phyloP scores from a whole-genome alignment of 139 green algal species.

The Chlamydomonas incerta region DNA sequence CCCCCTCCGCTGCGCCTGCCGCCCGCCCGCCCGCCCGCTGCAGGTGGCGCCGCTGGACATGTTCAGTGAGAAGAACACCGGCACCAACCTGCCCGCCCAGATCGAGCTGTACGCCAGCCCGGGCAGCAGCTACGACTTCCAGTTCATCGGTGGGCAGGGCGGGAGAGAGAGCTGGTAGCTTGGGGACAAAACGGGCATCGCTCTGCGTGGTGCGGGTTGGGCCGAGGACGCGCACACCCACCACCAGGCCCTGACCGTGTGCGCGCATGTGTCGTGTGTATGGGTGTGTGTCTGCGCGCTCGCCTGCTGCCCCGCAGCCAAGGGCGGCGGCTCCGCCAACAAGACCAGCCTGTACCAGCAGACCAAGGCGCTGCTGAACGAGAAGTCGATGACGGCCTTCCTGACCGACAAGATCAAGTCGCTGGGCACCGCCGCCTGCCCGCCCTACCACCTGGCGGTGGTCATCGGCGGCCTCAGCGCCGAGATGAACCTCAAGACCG shows the following conservation, averaged over 20 bases:
- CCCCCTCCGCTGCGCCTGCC: too few species aligned
- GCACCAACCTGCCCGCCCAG: slow-evolving; percentile 62
- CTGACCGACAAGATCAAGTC: slow-evolving; percentile 57
- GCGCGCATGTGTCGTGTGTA: too few species aligned
- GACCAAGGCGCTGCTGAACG: slow-evolving; percentile 64
- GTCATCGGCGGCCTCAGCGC: slow-evolving; percentile 55
- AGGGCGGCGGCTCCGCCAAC: slow-evolving; percentile 59
- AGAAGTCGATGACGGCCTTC: slow-evolving; percentile 40
- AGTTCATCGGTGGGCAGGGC: slow-evolving; percentile 46
- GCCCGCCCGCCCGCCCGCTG: neutral
- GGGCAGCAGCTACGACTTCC: slow-evolving; percentile 51
- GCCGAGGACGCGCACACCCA: too few species aligned
- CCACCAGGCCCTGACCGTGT: too few species aligned
- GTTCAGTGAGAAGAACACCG: slow-evolving; percentile 67
- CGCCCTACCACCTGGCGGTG: slow-evolving; percentile 62
- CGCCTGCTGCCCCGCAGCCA: slow-evolving; percentile 12
- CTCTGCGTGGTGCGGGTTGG: too few species aligned
- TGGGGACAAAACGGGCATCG: too few species aligned
- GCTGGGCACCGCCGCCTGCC: slow-evolving; percentile 63
- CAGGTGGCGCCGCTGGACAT: slow-evolving; percentile 64
- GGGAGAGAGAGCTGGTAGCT: neutral
- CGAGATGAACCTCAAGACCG: slow-evolving; percentile 58
- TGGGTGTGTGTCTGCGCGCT: too few species aligned
- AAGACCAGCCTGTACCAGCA: slow-evolving; percentile 59
- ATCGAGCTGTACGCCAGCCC: slow-evolving; percentile 57